Conservation (phyloP, 768 basidiomycete genomes). For the Tricholoma sp. region DNA sequence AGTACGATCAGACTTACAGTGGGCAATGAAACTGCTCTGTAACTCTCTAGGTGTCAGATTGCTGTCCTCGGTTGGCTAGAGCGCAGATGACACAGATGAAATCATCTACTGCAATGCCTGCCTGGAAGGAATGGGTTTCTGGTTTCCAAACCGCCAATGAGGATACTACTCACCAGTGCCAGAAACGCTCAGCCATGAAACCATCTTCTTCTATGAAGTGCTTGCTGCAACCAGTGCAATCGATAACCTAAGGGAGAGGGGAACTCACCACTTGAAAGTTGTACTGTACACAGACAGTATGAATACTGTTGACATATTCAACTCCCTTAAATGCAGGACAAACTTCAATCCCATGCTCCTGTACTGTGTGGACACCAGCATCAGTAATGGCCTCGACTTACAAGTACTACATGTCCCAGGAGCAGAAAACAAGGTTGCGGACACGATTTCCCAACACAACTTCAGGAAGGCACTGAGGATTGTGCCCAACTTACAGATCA, state of each 20-base stretch:
- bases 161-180: neutral
- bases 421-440: conserved; percentile 13
- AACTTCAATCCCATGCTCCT: conserved; percentile 21
- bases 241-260: conserved; percentile 23
- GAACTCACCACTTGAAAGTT: too few species aligned
- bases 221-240: conserved; percentile 15
- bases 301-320: too few species aligned
- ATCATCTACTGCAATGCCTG: neutral
- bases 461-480: neutral
- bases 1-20: neutral
- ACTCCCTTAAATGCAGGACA: conserved; percentile 12
- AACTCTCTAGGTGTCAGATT: neutral
- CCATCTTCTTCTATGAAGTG: too few species aligned
- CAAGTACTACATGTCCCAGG: too few species aligned
- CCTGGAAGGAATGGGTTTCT: too few species aligned
- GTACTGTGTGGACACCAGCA: conserved; percentile 14
- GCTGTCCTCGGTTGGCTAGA: neutral
- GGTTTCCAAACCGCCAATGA: neutral
- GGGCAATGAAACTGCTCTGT: neutral
- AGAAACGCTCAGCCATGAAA: conserved; percentile 24
- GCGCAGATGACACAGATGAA: too few species aligned
- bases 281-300: too few species aligned
- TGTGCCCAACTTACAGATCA: neutral
- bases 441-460: conserved; percentile 8
- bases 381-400: conserved; percentile 3